Base-by-base conservation (phyloP, 805 yeast species). In the Blastobotrys attinorum region DNA sequence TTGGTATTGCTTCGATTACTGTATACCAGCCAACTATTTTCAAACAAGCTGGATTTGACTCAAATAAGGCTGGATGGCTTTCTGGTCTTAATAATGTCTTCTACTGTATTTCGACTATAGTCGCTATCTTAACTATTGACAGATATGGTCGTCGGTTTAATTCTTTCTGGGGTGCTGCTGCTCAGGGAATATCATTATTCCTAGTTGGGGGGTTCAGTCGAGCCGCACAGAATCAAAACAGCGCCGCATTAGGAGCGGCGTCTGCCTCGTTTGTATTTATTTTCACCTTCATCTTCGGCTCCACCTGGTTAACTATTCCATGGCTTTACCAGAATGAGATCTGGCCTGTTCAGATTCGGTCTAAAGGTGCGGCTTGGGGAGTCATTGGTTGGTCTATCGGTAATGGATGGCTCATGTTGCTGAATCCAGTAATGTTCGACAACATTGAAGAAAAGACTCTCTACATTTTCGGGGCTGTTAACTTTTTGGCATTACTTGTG, bases 151-250 rank as follows among this genome's bases (percentile, higher is more conserved):
- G 63, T 48, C 52, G 62, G 43, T 51, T 50, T 22, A 48, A 48
- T 44, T 47, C 58, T n/a, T 46, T 54, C 43, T 47, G 50, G 47
- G 54, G 59, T 18, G 51, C 54, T n/a, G 37, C 48, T 16, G 61
- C 55, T 11, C 47, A 46, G 31, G 40, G 69, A 45, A 55, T 63
- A 45, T 64, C 71, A 37, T 66, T 70, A 60, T 64, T 70, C 51
- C 59, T 72, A 45, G 71, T 71, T 43, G 76, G 63, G 22, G 61
- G 61, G 35, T 51, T 59, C 48, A 47, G 59, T 18, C 45, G 49
- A 43, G 49, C 52, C n/a, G 62, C 61, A 47, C 59, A 51, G 47
- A 31, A 56, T 40, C 51, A 52, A 16, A 58, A 61, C 18, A 52
- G 56, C 40, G 47, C 59, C 17, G 42, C 56, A 11, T 57, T 47